A percentile compares a stretch with the other conserved stretches of the same genome.
Conservation (phyloP, 2,329 filamentous ascomycete genomes). For the Phyllosticta citriasiana region DNA sequence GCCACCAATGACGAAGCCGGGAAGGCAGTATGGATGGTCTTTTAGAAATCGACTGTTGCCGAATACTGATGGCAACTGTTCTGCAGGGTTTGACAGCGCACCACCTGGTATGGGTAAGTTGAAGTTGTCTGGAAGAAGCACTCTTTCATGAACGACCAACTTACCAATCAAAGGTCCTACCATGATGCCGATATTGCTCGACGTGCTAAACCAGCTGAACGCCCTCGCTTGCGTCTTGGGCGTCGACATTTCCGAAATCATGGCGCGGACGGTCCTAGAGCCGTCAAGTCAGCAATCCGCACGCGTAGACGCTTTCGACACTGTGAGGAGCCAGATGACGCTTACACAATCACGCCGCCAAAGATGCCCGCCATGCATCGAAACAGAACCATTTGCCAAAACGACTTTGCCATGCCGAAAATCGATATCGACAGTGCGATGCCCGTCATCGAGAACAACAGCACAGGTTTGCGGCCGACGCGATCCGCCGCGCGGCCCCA, state of each 20-base stretch:
- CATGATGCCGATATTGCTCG: slow-evolving; percentile 64
- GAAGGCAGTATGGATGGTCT: slow-evolving; percentile 55
- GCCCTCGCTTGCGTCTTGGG: slow-evolving; percentile 59
- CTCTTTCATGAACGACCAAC: slow-evolving; percentile 41
- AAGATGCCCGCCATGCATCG: slow-evolving; percentile 65
- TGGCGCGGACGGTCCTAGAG: slow-evolving; percentile 54
- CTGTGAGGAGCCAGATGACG: not conserved
- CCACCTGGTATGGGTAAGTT: not conserved
- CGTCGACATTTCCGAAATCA: slow-evolving; percentile 66
- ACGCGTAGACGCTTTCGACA: too few relatives aligned
- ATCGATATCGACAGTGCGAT: slow-evolving; percentile 50
- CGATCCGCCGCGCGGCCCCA: slow-evolving; percentile 63
- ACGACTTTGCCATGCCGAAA: slow-evolving; percentile 56
- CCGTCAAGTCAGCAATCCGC: not conserved
- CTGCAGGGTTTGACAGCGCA: not conserved
- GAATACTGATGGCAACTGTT: slow-evolving; percentile 34
- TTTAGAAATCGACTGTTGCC: slow-evolving; percentile 47
- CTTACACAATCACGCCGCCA: slow-evolving; percentile 55
- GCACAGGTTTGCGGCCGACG: slow-evolving; percentile 61
- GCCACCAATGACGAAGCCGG: slow-evolving; percentile 47
- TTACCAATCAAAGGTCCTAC: slow-evolving; percentile 54
- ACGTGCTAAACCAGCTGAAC: slow-evolving; percentile 70
- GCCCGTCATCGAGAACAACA: slow-evolving; percentile 57
- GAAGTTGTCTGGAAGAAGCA: not conserved
- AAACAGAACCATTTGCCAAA: slow-evolving; percentile 68